Evolutionary conservation across 169 alveolate genomes (phyloP), one percentile per base, ranked within the genome.

Genomic region (Eimeria tenella): DNA sequence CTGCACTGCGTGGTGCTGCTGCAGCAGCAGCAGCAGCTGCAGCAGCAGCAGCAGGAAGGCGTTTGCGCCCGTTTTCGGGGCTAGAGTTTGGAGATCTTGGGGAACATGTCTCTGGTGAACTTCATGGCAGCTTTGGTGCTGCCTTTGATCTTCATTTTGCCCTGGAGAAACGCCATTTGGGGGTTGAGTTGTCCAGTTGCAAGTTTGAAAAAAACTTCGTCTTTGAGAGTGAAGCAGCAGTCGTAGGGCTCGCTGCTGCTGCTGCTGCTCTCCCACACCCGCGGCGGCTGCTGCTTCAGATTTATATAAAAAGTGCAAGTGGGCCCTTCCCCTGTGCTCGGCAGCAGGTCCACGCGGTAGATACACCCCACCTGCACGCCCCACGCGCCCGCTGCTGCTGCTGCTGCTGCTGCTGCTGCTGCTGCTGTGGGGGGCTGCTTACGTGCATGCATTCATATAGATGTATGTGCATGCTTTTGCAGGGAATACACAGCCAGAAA

Each of bases 101-200:
- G 94, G 90, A 94, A 88, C 83, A 98, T 95, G 71, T 97, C 98
- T 71, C 98, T 98, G 68, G 98, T 98, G 95, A 98, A 98, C 94
- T 98, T 98, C 94, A 98, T 97, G 70, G 99, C 99, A 56, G 97
- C 97, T 63, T 97, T 97, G 97, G 97, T 97, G 92, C 96, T 97
- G 75, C 99, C 99, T 95, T 96, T 96, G 79, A 98, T 96, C 94
- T 98, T 98, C 98, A 98, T 96, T 90, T 97, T 98, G 79, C 99
- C 99, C 94, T 97, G 97, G 98, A 98, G 96, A 96, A 97, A 98
- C 23, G 99, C 99, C 86, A 96, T 94, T 94, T 98, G 97, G 56
- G 99, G 99, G 96, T 98, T 97, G 77, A 98, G 94, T 15, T 95
- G 97, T 53, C 98, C 98, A 49, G 95, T 55, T 92, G 97, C 97